Evolutionary conservation across 305 asterid genomes (phyloP), one percentile per base, ranked within the genome.

Genomic region (Ilex paraguariensis): DNA sequence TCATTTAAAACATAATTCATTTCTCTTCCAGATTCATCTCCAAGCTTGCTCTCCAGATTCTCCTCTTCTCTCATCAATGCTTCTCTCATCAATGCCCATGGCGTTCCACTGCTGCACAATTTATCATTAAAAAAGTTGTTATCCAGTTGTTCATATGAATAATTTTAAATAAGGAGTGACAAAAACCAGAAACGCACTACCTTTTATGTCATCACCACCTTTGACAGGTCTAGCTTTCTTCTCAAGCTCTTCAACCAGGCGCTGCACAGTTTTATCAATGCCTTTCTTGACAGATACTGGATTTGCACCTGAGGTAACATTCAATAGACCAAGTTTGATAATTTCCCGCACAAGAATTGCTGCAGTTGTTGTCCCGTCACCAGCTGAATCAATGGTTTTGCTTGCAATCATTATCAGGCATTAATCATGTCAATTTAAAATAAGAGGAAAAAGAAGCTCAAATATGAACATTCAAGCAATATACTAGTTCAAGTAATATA

Each of bases 361-460:
- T 8, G 97, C 97, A 3, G 97, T 87, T 7, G 99, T 93, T 9
- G 99, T 93, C 56, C 99, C 99, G 79, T 93, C 99, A 68, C 99
- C 99, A 61, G 99, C 99, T 66, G 97, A 93, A 76, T 93, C 99
- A 61, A 87, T 93, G 11, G 99, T 93, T 90, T 88, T 90, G 85
- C 99, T 90, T 49, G 99, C 99, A 74, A 93, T 97, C 98, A 90
- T 50, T 66, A 80, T 10, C 62, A 66, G 0, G 13, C 0, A 10
- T 12, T n/a, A 6, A 48, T 6, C 42, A 36, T 4, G 42, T 36
- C 3, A 36, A 36, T 36, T 36, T 36, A 36, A 21, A 21, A 21
- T 21, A 21, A 21, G 28, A 21, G 42, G 8, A 36, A 36, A 36
- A 36, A 36, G 8, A 36, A 36, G 8, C 42, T 4, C 42, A 36